A percentile compares a stretch with the other conserved stretches of the same genome.
phyloP scores from a whole-genome alignment of 2,329 filamentous ascomycete genomes.

The Pseudogymnoascus sp. region DNA sequence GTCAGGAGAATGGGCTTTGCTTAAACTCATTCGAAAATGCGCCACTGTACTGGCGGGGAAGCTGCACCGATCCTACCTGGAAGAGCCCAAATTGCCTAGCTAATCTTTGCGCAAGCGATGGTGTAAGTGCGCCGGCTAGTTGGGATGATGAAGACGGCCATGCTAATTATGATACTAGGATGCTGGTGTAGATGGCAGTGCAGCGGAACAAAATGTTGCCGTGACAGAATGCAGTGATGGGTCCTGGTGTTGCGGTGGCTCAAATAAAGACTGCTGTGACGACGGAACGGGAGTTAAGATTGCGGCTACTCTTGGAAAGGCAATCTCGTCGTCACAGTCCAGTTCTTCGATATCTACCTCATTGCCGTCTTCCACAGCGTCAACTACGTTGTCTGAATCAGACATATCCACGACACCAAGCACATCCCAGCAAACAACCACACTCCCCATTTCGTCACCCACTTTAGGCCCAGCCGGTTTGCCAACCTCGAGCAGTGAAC shows the following conservation, averaged over 20 bases:
- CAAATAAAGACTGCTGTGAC: not conserved
- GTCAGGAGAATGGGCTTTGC: constrained; percentile 11
- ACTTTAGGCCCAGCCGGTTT: not conserved
- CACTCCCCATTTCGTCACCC: not conserved
- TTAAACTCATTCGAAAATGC: not conserved
- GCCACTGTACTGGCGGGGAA: constrained; percentile 7
- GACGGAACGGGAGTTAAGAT: not conserved
- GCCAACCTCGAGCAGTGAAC: not conserved
- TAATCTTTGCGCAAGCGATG: not conserved
- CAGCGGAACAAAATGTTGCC: not conserved
- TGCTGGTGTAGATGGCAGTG: not conserved
- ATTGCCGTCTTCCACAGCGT: not conserved
- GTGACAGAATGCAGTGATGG: constrained; percentile 8
- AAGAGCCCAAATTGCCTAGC: constrained; percentile 10
- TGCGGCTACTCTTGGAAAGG: not conserved
- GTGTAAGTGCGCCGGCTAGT: not conserved
- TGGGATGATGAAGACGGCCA: not conserved
- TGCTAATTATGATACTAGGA: not conserved
- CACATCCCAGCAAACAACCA: not conserved
- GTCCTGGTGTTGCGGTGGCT: constrained; percentile 9
- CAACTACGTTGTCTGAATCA: not conserved
- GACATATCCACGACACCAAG: not conserved
- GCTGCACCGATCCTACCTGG: constrained; percentile 11
- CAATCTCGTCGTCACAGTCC: not conserved
- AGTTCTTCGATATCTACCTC: not conserved